phyloP scores from a whole-genome alignment of 768 basidiomycete genomes.

The Boletus insuetus region DNA sequence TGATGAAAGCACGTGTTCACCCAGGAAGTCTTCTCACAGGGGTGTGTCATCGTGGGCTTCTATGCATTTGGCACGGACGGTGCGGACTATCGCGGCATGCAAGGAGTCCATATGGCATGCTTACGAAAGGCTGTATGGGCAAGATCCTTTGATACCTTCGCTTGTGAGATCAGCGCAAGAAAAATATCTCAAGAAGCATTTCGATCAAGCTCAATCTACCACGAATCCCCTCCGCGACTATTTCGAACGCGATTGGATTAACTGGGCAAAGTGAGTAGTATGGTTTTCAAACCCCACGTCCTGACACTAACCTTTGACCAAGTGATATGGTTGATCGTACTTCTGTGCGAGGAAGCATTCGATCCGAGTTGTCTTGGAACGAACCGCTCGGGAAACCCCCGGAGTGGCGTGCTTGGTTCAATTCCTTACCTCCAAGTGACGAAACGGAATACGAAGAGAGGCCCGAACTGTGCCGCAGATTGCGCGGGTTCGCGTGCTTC shows the following conservation, averaged over 20 bases:
- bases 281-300: background rate
- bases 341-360: slow-evolving; percentile 51
- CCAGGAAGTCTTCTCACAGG: slow-evolving; percentile 24
- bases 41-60: slow-evolving; percentile 45
- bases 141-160: slow-evolving; percentile 38
- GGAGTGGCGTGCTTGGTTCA: slow-evolving; percentile 53
- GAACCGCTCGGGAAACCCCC: slow-evolving; percentile 48
- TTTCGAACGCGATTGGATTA: slow-evolving; percentile 65
- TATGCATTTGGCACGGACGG: slow-evolving; percentile 64
- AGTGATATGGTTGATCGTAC: slow-evolving; percentile 80
- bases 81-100: slow-evolving; percentile 57
- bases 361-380: slow-evolving; percentile 48
- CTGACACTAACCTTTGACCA: slow-evolving; percentile 9
- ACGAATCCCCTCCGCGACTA: slow-evolving; percentile 46
- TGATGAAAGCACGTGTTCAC: slow-evolving; percentile 20
- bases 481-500: slow-evolving; percentile 56
- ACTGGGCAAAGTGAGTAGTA: slow-evolving; percentile 63
- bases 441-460: slow-evolving; percentile 19
- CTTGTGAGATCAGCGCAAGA: slow-evolving; percentile 36
- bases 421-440: slow-evolving; percentile 20
- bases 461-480: slow-evolving; percentile 35
- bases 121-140: slow-evolving; percentile 48
- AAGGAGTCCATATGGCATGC: slow-evolving; percentile 69
- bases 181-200: slow-evolving; percentile 25
- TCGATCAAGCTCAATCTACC: slow-evolving; percentile 18